Evolutionary conservation across 1,284 basidiomycete species (phyloP), one percentile per base, ranked within the genome.

Genomic region (Ustilago tritici): DNA sequence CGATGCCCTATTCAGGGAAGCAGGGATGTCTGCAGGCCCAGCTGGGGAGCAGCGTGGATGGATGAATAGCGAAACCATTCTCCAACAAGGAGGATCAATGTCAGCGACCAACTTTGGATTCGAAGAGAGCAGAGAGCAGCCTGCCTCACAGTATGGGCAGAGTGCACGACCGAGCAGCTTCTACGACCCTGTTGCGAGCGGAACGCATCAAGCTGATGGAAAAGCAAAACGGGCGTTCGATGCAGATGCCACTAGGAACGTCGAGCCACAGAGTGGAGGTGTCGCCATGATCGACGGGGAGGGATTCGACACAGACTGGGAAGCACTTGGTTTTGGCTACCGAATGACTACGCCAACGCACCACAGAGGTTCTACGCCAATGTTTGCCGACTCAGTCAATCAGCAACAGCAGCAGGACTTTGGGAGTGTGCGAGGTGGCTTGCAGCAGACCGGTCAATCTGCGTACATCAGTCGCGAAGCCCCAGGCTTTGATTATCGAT

Each of bases 301-400:
- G 41, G 65, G 34, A 8, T 63, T 63, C 23, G 74, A 76, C 14
- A 65, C 74, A 1, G 75, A 77, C 49, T 77, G 75, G 75, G 75
- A 77, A 50, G 67, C 75, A 23, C 58, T 77, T 2, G 75, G 75
- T 0, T 70, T 77, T 38, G 75, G 70, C 0, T 77, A 62, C 47
- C 60, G 75, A 4, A 72, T 77, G 49, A 55, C 32, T 19, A 61
- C n/a, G 0, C 7, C 62, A 10, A 9, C 59, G 32, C 61, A 61
- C 46, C 57, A 68, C 56, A 65, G 32, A 31, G 35, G 40, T 7
- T 10, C 38, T 15, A 31, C 50, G 15, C 34, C 36, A 15, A 28
- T 64, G 46, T 68, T 65, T 56, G 46, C 49, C 1, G 65, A 58
- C 23, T 32, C 55, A 58, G 41, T 17, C 36, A 5, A 47, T 36